These are phyloP conservation scores for Cicer chorassanicum DNA, from an alignment of 306 rosid species.

Conservation along the genomic window DNA sequence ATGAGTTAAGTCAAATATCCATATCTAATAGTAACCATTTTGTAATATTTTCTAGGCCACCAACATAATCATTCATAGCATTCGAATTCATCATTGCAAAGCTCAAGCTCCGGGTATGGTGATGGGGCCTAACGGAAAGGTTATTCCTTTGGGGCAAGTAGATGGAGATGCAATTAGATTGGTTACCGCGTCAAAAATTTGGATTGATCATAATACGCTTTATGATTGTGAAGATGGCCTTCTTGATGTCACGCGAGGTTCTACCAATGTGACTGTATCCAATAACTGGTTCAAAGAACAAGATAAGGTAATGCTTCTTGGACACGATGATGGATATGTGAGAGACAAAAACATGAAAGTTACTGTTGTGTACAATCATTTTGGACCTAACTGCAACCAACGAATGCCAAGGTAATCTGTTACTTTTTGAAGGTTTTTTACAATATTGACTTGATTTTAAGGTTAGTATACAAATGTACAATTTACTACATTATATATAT, in stretches of 20 bases:
- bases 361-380: conserved; percentile 49
- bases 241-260: conserved; percentile 50
- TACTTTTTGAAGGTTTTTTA: neutral
- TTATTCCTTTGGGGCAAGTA: conserved; percentile 44
- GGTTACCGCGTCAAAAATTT: conserved; percentile 45
- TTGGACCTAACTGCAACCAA: conserved; percentile 52
- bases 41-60: conserved; percentile 11
- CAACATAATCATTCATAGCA: conserved; percentile 44
- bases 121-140: conserved; percentile 49
- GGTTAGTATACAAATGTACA: neutral
- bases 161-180: conserved; percentile 51
- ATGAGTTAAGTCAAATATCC: too few species aligned
- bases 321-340: conserved; percentile 48
- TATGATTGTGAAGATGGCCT: conserved; percentile 47
- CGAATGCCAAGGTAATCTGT: conserved; percentile 43
- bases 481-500: neutral
- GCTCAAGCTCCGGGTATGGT: conserved; percentile 43
- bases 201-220: conserved; percentile 52
- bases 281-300: conserved; percentile 50
- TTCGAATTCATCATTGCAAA: conserved; percentile 47
- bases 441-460: neutral
- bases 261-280: conserved; percentile 48
- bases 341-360: conserved; percentile 49
- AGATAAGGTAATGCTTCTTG: conserved; percentile 55
- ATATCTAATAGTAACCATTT: too few species aligned